Evolutionary conservation across 2,329 filamentous ascomycete species (phyloP).

Genomic region (Aspergillus ochraceus): DNA sequence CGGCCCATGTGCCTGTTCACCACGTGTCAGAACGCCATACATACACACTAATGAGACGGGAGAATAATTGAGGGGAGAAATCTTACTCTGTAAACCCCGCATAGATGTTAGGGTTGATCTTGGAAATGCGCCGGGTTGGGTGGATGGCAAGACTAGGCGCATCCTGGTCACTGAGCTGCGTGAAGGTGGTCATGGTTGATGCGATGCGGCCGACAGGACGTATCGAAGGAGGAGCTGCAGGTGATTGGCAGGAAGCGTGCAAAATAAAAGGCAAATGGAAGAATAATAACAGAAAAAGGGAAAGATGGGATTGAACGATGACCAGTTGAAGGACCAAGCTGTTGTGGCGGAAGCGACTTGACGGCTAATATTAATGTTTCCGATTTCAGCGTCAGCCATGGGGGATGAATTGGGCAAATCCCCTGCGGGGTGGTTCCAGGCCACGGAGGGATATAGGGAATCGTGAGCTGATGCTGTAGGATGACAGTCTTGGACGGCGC

Average conservation of each 20-base stretch:
- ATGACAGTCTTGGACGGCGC: conserved; percentile 2
- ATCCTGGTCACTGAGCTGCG: conserved; percentile 62
- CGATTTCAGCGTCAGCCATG: conserved; percentile 10
- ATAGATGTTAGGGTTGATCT: conserved; percentile 79
- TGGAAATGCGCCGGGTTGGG: conserved; percentile 63
- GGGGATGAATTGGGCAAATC: conserved; percentile 29
- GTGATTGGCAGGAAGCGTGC: conserved; percentile 5
- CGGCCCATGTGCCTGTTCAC: conserved; percentile 74
- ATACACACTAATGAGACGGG: neutral
- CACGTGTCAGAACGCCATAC: conserved; percentile 12
- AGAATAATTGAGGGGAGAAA: too few relatives aligned
- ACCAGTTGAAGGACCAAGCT: neutral
- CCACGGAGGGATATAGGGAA: conserved; percentile 2
- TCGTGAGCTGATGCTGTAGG: neutral
- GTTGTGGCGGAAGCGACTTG: conserved; percentile 13
- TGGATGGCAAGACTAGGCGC: conserved; percentile 66
- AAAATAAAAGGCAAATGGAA: too few relatives aligned
- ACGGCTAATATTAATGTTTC: conserved; percentile 21
- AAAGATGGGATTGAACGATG: neutral
- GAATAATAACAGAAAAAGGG: neutral
- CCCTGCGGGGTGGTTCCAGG: conserved; percentile 30
- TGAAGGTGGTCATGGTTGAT: conserved; percentile 68
- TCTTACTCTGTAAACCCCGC: conserved; percentile 79
- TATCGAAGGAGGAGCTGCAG: neutral
- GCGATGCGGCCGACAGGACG: neutral